Evolutionary conservation across 1,284 basidiomycete genomes (phyloP).

Genomic region (Serendipita sp.): DNA sequence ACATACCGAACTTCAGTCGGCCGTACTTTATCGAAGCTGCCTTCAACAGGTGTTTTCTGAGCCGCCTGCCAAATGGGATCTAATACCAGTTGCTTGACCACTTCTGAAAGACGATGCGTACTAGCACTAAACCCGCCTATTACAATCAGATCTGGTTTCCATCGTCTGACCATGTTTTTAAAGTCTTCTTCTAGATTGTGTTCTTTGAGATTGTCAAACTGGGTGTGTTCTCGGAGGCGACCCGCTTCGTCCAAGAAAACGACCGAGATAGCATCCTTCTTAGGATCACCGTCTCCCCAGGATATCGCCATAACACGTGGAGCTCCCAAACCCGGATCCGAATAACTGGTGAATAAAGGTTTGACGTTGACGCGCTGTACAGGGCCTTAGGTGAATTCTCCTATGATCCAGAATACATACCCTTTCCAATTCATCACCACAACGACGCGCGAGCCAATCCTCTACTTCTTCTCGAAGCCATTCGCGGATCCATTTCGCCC

Average conservation of each 20-base stretch:
- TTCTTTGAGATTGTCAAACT: slow-evolving; percentile 78
- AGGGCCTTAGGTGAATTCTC: background rate
- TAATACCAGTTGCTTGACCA: slow-evolving; percentile 31
- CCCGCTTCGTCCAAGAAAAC: slow-evolving; percentile 83
- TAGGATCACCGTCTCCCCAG: slow-evolving; percentile 88
- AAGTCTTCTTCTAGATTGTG: slow-evolving; percentile 57
- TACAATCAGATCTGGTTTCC: slow-evolving; percentile 79
- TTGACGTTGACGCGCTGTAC: slow-evolving; percentile 12
- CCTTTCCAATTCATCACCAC: slow-evolving; percentile 53
- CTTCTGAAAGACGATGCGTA: slow-evolving; percentile 57
- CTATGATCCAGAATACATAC: slow-evolving; percentile 35
- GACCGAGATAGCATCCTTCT: slow-evolving; percentile 75
- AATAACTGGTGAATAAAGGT: background rate
- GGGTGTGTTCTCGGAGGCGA: slow-evolving; percentile 74
- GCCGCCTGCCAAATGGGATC: background rate
- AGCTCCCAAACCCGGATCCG: slow-evolving; percentile 14
- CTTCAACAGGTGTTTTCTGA: background rate
- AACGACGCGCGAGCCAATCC: slow-evolving; percentile 59
- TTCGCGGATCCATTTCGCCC: slow-evolving; percentile 77
- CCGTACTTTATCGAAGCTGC: background rate
- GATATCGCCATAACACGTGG: slow-evolving; percentile 86
- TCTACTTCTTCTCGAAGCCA: slow-evolving; percentile 85
- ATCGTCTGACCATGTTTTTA: slow-evolving; percentile 63
- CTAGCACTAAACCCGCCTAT: slow-evolving; percentile 80
- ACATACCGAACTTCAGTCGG: slow-evolving; percentile 59